Evolutionary conservation across 1,284 basidiomycete genomes (phyloP), one percentile per base, ranked within the genome.

Genomic region (Boletus putidus): DNA sequence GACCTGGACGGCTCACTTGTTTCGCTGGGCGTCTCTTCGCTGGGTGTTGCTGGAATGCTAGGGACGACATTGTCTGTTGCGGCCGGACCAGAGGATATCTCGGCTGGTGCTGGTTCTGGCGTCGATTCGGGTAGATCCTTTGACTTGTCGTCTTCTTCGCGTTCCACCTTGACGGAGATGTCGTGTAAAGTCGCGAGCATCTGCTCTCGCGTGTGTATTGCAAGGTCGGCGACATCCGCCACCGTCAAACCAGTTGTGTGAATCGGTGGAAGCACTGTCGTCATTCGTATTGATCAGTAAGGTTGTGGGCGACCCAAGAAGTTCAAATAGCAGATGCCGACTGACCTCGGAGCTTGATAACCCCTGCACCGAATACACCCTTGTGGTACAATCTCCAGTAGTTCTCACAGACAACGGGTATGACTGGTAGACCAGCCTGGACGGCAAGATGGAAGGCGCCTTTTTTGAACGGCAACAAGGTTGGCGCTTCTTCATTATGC

Each of bases 391-490:
- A 68, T 60, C 85, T 79, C 84, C 91, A 90, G 73, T 98, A 98
- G 75, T 98, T 98, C 76, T 99, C 95, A 65, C 89, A 89, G 0
- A 99, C 89, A 54, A 99, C 85, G 12, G 96, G 95, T 20, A 94
- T 83, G 65, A 99, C 88, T 9, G 95, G 94, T 46, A 96, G 82
- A 25, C 88, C 88, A 10, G 89, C 88, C 75, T 97, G 89, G 18
- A 98, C 82, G 16, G 97, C 96, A 39, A 98, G 83, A 71, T 99
- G 94, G 82, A 99, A 99, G 1, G 95, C 96, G 42, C 97, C 97
- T 77, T 98, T 99, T 79, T 99, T 99, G 79, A 99, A 91, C 1
- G 94, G 90, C 4, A 94, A 80, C 70, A 98, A 75, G 36, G 83
- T 80, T 11, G 88, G 82, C 46, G 81, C 77, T 62, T 86, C 78